phyloP scores from a whole-genome alignment of 306 rosid species.

The Aeschynomene evenia region DNA sequence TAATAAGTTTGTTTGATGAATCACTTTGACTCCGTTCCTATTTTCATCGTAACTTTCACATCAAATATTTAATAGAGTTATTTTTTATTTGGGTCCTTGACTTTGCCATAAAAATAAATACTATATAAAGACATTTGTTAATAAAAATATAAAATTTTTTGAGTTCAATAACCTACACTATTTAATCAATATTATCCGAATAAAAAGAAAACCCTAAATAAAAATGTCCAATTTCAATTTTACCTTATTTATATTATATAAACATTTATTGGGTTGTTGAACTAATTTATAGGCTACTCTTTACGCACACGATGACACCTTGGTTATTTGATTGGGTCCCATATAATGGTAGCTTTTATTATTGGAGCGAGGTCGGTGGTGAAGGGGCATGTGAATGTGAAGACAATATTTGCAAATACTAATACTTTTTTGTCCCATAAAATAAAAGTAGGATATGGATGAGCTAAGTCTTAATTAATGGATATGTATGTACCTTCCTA shows the following conservation, averaged over 20 bases:
- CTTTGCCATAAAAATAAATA: no score
- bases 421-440: conserved; percentile 24
- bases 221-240: background rate
- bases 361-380: conserved; percentile 36
- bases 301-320: conserved; percentile 5
- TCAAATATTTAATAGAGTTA: no score
- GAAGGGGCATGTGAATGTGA: conserved; percentile 31
- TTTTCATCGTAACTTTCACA: no score
- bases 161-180: no score
- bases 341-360: conserved; percentile 24
- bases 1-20: no score
- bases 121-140: no score
- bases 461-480: conserved; percentile 10
- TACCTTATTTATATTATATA: background rate
- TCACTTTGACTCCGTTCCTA: no score
- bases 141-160: no score
- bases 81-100: no score
- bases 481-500: conserved; percentile 7
- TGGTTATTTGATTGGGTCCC: conserved; percentile 29
- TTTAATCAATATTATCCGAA: no score
- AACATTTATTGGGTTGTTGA: background rate
- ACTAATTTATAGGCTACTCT: background rate
- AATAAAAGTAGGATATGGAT: conserved; percentile 12
- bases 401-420: conserved; percentile 38
- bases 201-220: no score